Evolutionary conservation across 2,329 filamentous ascomycete species (phyloP), one percentile per base, ranked within the genome.

Genomic region (Pestalotiopsis sp.): DNA sequence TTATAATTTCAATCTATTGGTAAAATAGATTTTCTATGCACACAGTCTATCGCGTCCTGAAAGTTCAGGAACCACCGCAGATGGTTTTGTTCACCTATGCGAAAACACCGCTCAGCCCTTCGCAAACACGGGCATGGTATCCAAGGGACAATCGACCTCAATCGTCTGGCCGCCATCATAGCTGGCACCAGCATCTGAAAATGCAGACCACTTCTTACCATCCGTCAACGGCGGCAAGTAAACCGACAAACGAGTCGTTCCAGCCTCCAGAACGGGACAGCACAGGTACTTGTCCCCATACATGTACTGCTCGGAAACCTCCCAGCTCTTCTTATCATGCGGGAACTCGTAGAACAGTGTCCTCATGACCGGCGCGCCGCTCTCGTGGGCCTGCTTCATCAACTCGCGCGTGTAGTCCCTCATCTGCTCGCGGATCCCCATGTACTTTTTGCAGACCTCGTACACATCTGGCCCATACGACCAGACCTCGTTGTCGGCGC

Each of bases 331-430:
- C 13, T 77, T 62, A 69, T 92, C 89, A 0, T 78, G 69, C 0
- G 89, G 89, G 69, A 91, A 92, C 69, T 90, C 89, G 70, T 89
- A 90, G 74, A 92, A 92, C 12, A 89, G 74, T 0, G 89, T 82
- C 13, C 90, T 78, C 75, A 92, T 92, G 11, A 92, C 80, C 0
- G 90, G 90, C 0, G 83, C 83, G 0, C 90, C 90, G 65, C 84
- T 85, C 70, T 87, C 82, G 70, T 90, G 88, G 0, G 90, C 89
- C 70, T 87, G 83, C 49, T 77, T 78, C 89, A 91, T 91, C 69
- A 92, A 73, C 0, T 69, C 75, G 2, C 90, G 78, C 0, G 86
- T 89, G 70, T 92, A 92, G 1, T 82, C 82, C 4, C 89, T 81
- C 75, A 92, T 69, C 41, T 83, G 75, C 76, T 92, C 90, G 2